Percentiles rank a stretch among this genome's conserved stretches.
Conservation (phyloP, 78 protist species). For the Dictyostelium brefeldianum region DNA sequence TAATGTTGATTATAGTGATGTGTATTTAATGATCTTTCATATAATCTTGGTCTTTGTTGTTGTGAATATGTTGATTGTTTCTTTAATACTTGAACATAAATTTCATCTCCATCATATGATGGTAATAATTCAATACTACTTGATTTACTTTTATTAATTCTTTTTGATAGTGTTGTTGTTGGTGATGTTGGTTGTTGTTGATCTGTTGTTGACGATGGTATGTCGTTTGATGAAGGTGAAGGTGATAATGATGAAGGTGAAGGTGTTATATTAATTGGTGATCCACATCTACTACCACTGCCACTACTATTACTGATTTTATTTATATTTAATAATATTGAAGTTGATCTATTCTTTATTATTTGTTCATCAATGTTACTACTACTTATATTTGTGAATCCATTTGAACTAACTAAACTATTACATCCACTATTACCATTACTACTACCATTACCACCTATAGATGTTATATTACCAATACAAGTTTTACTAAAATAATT, state of each 20-base stretch:
- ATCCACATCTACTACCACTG: background rate
- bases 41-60: slow-evolving; percentile 20
- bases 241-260: background rate
- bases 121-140: slow-evolving; percentile 21
- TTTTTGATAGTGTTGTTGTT: background rate
- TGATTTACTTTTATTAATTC: background rate
- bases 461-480: too few species aligned
- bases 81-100: slow-evolving; percentile 33
- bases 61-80: background rate
- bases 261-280: background rate
- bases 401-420: background rate
- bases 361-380: background rate
- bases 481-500: background rate
- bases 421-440: background rate
- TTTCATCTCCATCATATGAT: slow-evolving; percentile 63
- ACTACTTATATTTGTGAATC: background rate
- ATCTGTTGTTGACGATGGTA: background rate
- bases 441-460: background rate
- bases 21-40: slow-evolving; percentile 32
- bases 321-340: slow-evolving; percentile 15
- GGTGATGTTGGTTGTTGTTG: background rate
- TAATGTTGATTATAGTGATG: slow-evolving; percentile 1
- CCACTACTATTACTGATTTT: slow-evolving; percentile 22
- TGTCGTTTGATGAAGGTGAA: background rate
- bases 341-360: background rate